Base-by-base conservation (phyloP, 345 rosid species). In the Camelina laxa region DNA sequence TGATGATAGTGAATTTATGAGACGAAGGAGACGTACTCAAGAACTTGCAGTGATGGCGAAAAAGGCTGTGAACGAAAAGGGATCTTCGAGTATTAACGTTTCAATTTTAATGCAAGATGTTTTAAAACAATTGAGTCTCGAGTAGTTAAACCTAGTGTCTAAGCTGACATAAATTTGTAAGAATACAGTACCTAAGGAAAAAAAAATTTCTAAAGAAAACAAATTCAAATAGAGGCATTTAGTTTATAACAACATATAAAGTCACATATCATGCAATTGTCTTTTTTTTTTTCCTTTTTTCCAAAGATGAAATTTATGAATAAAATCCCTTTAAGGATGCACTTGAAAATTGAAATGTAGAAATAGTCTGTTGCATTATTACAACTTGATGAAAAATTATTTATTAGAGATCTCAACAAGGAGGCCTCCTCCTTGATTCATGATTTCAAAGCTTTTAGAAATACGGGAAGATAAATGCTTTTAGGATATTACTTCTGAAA, bases 81-180 rank as follows among this genome's bases (percentile, higher is more conserved):
- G 97, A 50, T 86, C 95, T 65, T 90, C 98, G 2, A 31, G 80
- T 69, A 9, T 33, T 6, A 81, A 82, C 20, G 51, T 90, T 77
- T 75, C 85, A 12, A 15, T 54, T 1, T 72, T 92, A 33, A 84
- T 92, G 60, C 60, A 73, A 38, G 84, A 84, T 54, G 70, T 92
- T 31, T 17, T 65, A 17, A 53, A 76, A 22, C 74, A 80, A 31
- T 21, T 57, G 9, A 59, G 22, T 57, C 35, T 10, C 3, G 3
- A 36, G 56, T 67, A 59, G 42, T 41, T 41, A 54, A 54, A 5
- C 19, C 2, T 14, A 15, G n/a, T 56, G 11, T 57, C 10, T 2
- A 31, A 31, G 20, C 10, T 58, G 2, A 35, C 17, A 19, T 48
- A 17, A 2, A 6, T 16, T 7, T 16, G 7, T 16, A 44, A 44